Conservation (phyloP, 116 monocot genomes). For the Phalaenopsis hybrid region DNA sequence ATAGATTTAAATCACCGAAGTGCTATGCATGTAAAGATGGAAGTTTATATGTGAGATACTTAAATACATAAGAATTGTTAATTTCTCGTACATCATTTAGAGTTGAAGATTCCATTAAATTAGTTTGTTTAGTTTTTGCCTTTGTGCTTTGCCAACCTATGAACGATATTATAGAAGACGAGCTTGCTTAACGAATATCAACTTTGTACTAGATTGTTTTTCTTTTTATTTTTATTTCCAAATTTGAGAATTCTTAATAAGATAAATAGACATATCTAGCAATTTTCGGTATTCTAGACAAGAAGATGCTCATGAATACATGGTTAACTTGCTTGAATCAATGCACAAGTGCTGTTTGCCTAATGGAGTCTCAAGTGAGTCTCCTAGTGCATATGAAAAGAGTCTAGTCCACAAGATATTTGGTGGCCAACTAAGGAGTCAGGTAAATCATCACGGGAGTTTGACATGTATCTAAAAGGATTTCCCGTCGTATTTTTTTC, state of each 20-base stretch:
- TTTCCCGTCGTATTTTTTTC: background rate
- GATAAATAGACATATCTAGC: conserved; percentile 64
- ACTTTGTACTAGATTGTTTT: background rate
- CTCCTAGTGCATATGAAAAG: conserved; percentile 87
- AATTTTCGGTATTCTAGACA: conserved; percentile 89
- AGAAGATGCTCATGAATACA: conserved; percentile 99
- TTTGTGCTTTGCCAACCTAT: background rate
- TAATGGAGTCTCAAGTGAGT: conserved; percentile 78
- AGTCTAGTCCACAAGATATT: conserved; percentile 97
- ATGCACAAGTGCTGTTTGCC: conserved; percentile 99
- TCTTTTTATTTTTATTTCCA: background rate
- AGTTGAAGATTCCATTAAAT: background rate
- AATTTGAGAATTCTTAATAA: conserved; percentile 18
- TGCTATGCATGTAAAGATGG: too few species aligned
- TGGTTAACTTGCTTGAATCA: conserved; percentile 93
- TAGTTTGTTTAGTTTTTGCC: background rate
- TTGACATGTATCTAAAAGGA: background rate
- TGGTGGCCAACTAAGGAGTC: conserved; percentile 91
- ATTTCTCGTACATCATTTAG: background rate
- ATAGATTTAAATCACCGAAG: too few species aligned
- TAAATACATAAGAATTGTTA: too few species aligned
- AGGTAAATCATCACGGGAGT: conserved; percentile 37
- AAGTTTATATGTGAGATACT: too few species aligned
- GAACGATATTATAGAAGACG: background rate
- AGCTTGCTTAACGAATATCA: background rate